These are phyloP conservation scores for Penicillium bialowiezense DNA, from an alignment of 495 filamentous ascomycete species.

Conservation along the genomic window DNA sequence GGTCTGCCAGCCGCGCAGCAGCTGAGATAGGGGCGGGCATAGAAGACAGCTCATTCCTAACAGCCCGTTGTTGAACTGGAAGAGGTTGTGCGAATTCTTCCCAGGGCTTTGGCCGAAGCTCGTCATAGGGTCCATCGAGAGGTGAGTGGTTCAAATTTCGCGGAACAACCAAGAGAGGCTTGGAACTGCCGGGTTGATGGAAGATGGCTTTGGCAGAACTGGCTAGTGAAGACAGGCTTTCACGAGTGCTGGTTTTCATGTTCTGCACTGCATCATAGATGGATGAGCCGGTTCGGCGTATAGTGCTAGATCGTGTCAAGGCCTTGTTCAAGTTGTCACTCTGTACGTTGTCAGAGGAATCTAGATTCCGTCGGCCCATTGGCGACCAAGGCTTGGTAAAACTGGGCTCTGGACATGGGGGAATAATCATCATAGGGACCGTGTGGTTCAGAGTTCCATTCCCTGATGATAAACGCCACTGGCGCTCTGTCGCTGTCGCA, in stretches of 20 bases:
- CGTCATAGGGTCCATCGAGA: background rate
- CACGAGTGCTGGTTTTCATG: background rate
- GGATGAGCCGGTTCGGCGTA: background rate
- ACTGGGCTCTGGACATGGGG: background rate
- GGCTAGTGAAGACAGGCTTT: background rate
- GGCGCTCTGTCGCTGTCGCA: slow-evolving; percentile 7
- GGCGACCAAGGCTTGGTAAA: background rate
- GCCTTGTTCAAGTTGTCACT: background rate
- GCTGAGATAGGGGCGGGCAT: background rate
- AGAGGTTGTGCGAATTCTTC: background rate
- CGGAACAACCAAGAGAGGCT: background rate
- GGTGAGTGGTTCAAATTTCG: background rate
- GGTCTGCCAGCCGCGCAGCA: background rate
- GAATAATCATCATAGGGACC: background rate
- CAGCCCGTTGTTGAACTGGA: background rate
- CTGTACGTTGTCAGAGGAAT: background rate
- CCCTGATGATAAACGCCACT: background rate
- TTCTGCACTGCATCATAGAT: slow-evolving; percentile 8
- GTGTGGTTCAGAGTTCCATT: background rate
- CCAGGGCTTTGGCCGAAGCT: background rate
- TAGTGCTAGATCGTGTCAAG: background rate
- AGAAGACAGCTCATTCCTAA: background rate
- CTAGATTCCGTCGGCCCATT: background rate
- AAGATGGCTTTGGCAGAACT: slow-evolving; percentile 2
- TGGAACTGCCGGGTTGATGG: background rate